phyloP scores from a whole-genome alignment of 2,329 filamentous ascomycete species.

The Aspergillus fumigatus region DNA sequence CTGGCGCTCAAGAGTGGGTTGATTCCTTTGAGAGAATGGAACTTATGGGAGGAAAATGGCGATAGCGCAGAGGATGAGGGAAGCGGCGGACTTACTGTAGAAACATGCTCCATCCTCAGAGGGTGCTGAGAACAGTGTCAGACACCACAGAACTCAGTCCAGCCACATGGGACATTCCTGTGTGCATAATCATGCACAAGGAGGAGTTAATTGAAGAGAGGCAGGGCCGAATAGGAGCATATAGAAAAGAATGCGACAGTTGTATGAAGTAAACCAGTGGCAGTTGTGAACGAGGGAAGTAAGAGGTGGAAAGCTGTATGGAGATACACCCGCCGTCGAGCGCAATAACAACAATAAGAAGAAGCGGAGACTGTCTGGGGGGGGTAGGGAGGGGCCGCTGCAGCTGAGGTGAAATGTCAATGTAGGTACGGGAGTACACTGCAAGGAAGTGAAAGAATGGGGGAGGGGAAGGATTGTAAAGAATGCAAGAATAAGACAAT shows the following conservation, averaged over 20 bases:
- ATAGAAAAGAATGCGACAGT: conserved; percentile 14
- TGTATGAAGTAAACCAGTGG: conserved; percentile 3
- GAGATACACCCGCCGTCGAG: not conserved
- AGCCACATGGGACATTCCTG: conserved; percentile 29
- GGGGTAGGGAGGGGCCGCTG: not conserved
- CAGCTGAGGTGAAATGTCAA: not conserved
- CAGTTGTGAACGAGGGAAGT: not conserved
- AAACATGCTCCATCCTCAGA: conserved; percentile 40
- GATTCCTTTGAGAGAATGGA: not conserved
- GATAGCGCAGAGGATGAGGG: conserved; percentile 1
- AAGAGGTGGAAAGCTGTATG: not conserved
- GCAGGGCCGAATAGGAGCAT: conserved; percentile 4
- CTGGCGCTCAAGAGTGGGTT: not conserved
- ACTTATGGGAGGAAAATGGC: not conserved
- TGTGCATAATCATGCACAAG: conserved; percentile 26
- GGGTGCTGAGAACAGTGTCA: conserved; percentile 24
- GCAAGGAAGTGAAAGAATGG: conserved; percentile 3
- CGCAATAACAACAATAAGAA: not conserved
- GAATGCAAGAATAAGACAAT: not conserved
- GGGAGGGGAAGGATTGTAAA: conserved; percentile 5
- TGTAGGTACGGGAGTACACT: not conserved
- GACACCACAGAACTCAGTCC: conserved; percentile 31
- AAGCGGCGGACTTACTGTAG: conserved; percentile 29
- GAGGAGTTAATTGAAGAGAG: conserved; percentile 7
- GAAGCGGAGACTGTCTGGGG: not conserved